Evolutionary conservation across 2,329 filamentous ascomycete genomes (phyloP), one percentile per base, ranked within the genome.

Genomic region (Chrysoporthe austroafricana): DNA sequence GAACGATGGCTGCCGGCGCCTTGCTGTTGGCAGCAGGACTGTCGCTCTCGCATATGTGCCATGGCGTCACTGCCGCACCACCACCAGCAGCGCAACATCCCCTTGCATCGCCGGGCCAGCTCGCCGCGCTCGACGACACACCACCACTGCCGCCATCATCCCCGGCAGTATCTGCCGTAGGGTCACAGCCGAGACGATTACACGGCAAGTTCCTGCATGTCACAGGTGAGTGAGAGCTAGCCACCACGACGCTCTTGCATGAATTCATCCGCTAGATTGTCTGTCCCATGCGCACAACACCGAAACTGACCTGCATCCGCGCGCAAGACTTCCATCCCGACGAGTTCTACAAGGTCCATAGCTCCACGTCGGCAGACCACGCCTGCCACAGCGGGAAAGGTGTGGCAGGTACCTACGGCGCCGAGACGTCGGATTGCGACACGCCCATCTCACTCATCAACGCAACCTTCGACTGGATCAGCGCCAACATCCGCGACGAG

Each of bases 401-500:
- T 14, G 82, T 88, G 6, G 91, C 95, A 8, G 95, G 94, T 58
- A 83, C 86, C 62, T 96, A 93, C 76, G 96, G 96, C 74, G 90
- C 94, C 66, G 92, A 96, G 78, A 93, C 90, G 0, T 92, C 92
- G 9, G 92, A 93, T 69, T 99, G 96, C 84, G 96, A 99, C 80
- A 88, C 92, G 2, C 95, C 96, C 0, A 80, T 90, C 68, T 82
- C 90, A 0, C 88, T 99, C 21, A 83, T 97, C 70, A 92, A 98
- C 77, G 91, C 92, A 73, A 98, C 95, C 0, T 93, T 98, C 75
- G 85, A 90, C 74, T 99, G 95, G 95, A 91, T 99, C 63, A 84
- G 88, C 57, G 85, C 89, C 56, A 90, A 97, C 74, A 76, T 97
- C 67, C 90, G 87, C 75, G 91, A 94, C 76, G 80, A 89, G 3